Evolutionary conservation across 1,139 yeast species (phyloP), one percentile per base, ranked within the genome.

Genomic region (Ogataea hybrid): DNA sequence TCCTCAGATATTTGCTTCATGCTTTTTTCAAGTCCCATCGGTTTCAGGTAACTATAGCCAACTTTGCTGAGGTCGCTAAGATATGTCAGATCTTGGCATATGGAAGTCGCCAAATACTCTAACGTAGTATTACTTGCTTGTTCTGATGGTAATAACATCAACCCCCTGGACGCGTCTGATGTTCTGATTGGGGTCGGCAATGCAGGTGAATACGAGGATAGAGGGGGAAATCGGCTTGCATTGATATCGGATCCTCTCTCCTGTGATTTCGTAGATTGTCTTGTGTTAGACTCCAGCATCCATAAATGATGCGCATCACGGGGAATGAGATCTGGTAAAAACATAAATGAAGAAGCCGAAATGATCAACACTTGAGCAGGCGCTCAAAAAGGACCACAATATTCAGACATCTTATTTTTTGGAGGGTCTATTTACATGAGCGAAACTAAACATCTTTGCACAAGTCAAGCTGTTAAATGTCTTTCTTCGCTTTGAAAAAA

Each of bases 21-120:
- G 3, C 84, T 79, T 51, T 69, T 72, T 15, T 71, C 71, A 6
- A 80, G 53, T 0, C 86, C 87, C 25, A 77, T 63, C 0, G 86
- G 86, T 22, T 70, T 64, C 28, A 81, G 56, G 25, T 71, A 66
- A 8, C 65, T 53, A 53, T 72, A 75, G 0, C 87, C 87, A 31
- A 70, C 64, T 20, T 64, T 68, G 25, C 75, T 63, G 17, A 79
- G 66, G 8, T 62, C 63, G 32, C 66, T 69, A 42, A 79, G 57
- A 39, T 68, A 69, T 15, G 69, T 69, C 20, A 52, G 23, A 25
- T 51, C 48, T 12, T 32, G 42, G 1, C 58, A 49, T 15, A 61
- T 38, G 35, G 57, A 54, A 23, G 56, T 39, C 9, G 52, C 46
- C 17, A 61, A 30, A 33, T 50, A 47, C 20, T 68, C 69, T 2